A percentile compares a stretch with the other conserved stretches of the same genome.
Evolutionary conservation across 345 rosid species (phyloP).

Genomic region (Psidium friedrichsthalianum): DNA sequence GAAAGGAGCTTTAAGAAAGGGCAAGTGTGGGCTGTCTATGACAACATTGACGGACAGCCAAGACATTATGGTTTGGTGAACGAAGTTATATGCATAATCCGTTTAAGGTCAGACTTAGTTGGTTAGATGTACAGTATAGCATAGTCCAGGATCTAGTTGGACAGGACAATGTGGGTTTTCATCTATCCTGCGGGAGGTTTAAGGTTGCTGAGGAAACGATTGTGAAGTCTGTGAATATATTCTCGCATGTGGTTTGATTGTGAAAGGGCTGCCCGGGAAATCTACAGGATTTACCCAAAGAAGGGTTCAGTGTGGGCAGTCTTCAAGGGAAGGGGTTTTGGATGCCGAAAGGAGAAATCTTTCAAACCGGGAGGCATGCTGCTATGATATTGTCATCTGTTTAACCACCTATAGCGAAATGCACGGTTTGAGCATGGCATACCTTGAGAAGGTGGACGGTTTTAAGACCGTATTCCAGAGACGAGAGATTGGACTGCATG

Average conservation of each 20-base stretch:
- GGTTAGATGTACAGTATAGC: slow-evolving; percentile 48
- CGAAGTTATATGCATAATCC: slow-evolving; percentile 62
- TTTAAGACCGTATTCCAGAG: slow-evolving; percentile 55
- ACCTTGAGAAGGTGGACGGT: slow-evolving; percentile 72
- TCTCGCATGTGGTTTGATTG: slow-evolving; percentile 66
- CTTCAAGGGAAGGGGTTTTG: slow-evolving; percentile 20
- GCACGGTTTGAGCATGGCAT: slow-evolving; percentile 69
- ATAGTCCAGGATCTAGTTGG: slow-evolving; percentile 34
- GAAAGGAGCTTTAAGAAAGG: slow-evolving; percentile 68
- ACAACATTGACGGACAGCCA: slow-evolving; percentile 54
- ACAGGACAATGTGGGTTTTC: slow-evolving; percentile 21
- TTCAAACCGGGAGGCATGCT: slow-evolving; percentile 5
- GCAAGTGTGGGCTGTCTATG: slow-evolving; percentile 75
- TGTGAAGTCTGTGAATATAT: slow-evolving; percentile 33
- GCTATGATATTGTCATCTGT: slow-evolving; percentile 42
- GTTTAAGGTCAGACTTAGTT: slow-evolving; percentile 56
- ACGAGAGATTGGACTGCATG: slow-evolving; percentile 52
- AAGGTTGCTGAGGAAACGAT: slow-evolving; percentile 32
- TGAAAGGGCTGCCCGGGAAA: slow-evolving; percentile 70
- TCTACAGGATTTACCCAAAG: slow-evolving; percentile 67
- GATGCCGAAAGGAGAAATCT: neutral
- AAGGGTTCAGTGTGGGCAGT: slow-evolving; percentile 92
- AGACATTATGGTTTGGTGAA: slow-evolving; percentile 68
- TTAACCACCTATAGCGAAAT: slow-evolving; percentile 58
- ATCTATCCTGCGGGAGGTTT: slow-evolving; percentile 59